Percentiles rank a stretch among this genome's conserved stretches.
Evolutionary conservation across 2,329 filamentous ascomycete species (phyloP).

Genomic region (Celoporthe dispersa): DNA sequence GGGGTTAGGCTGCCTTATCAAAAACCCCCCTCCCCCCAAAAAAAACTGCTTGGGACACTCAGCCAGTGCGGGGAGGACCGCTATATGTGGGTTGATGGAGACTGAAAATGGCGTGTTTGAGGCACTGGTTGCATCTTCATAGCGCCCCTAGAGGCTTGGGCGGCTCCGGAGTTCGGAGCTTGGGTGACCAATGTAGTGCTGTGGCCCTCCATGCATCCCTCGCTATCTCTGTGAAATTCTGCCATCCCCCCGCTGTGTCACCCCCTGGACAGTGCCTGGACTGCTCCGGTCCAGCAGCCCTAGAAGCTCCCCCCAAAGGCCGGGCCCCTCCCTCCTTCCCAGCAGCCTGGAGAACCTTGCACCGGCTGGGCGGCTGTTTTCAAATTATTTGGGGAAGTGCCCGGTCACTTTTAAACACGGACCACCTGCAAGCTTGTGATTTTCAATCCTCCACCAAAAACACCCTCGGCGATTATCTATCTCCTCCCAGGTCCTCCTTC

Average conservation of each 20-base stretch:
- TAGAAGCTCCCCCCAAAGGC: background rate
- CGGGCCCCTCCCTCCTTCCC: background rate
- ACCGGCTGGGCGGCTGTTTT: background rate
- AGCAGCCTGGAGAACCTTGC: constrained; percentile 19
- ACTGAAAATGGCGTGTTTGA: constrained; percentile 24
- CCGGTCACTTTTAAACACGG: background rate
- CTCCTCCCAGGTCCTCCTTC: constrained; percentile 4
- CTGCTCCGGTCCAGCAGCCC: background rate
- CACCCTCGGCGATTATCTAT: constrained; percentile 24
- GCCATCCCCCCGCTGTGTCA: background rate
- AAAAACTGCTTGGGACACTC: background rate
- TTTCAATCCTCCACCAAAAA: constrained; percentile 20
- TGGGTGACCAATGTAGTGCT: background rate
- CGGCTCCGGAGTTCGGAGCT: background rate
- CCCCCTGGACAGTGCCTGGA: background rate
- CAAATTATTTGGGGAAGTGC: constrained; percentile 8
- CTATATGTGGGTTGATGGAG: constrained; percentile 19
- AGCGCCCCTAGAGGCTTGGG: background rate
- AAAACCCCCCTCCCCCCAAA: no score
- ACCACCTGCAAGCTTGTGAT: constrained; percentile 17
- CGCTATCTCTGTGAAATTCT: background rate
- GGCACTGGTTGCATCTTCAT: background rate
- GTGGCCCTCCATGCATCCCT: background rate
- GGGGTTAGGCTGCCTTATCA: constrained; percentile 10
- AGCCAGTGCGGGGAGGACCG: constrained; percentile 10